Conservation (phyloP, 208 protist species). For the Acanthamoeba lenticulata region DNA sequence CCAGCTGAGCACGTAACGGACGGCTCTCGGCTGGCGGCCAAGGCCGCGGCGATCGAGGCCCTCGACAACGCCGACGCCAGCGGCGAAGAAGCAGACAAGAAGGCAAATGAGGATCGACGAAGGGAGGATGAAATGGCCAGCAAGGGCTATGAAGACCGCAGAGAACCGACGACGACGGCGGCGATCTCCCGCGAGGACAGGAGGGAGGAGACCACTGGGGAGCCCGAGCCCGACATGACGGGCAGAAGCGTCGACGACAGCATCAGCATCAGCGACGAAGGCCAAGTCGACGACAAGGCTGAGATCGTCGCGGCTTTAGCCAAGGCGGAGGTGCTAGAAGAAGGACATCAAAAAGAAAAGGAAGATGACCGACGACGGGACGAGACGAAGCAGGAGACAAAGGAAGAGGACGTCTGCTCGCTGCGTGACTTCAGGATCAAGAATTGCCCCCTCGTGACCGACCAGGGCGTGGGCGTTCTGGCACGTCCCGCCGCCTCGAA, state of each 20-base stretch:
- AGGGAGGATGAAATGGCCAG: not conserved
- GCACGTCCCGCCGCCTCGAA: not conserved
- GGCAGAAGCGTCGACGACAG: too few species aligned
- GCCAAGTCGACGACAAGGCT: too few species aligned
- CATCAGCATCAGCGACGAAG: too few species aligned
- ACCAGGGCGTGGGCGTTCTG: not conserved
- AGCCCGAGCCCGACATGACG: too few species aligned
- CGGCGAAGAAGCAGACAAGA: not conserved
- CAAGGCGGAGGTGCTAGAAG: not conserved
- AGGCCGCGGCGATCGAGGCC: not conserved
- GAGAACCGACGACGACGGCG: not conserved
- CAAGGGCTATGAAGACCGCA: not conserved
- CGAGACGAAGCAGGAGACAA: not conserved
- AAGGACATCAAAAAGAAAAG: not conserved
- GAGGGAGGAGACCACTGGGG: too few species aligned
- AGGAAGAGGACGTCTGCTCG: not conserved
- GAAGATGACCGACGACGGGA: not conserved
- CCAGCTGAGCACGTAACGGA: not conserved
- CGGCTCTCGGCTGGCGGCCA: not conserved
- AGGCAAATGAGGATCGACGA: not conserved
- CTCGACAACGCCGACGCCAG: not conserved
- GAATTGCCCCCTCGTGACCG: not conserved
- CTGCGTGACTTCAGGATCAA: not conserved
- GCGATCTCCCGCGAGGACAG: too few species aligned
- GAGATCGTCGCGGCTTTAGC: not conserved